A percentile compares a stretch with the other conserved stretches of the same genome.
These are phyloP conservation scores for Pythium dissimile DNA, from an alignment of 352 stramenopile species.

Conservation along the genomic window DNA sequence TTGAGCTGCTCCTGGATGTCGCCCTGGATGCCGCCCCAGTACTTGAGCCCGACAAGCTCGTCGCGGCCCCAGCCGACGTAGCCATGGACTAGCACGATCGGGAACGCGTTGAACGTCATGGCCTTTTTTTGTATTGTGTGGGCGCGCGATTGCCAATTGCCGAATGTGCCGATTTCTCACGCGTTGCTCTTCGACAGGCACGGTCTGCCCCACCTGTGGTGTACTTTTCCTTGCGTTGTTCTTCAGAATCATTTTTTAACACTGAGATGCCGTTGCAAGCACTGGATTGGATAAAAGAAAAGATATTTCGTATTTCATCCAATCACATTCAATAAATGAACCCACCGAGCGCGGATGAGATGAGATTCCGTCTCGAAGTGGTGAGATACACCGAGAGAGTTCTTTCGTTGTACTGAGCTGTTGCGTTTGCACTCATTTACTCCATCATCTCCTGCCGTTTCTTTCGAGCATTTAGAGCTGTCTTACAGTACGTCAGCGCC, in stretches of 20 bases:
- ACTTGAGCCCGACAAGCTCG: slow-evolving; percentile 13
- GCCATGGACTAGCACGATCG: slow-evolving; percentile 26
- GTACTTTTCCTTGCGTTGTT: slow-evolving; percentile 2
- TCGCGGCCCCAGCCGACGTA: slow-evolving; percentile 18
- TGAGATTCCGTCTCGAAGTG: too few relatives aligned
- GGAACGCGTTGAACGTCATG: slow-evolving; percentile 12
- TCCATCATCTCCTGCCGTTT: neutral
- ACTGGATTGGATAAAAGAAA: too few relatives aligned
- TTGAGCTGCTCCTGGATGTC: slow-evolving; percentile 24
- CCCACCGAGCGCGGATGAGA: neutral
- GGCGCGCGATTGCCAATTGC: too few relatives aligned
- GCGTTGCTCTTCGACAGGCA: too few relatives aligned
- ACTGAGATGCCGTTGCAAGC: too few relatives aligned
- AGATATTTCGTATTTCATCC: too few relatives aligned
- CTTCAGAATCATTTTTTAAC: neutral
- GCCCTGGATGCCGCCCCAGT: slow-evolving; percentile 22
- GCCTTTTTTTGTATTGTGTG: too few relatives aligned
- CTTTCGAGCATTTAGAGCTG: slow-evolving; percentile 2
- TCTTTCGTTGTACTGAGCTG: too few relatives aligned
- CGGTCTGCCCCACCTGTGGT: too few relatives aligned
- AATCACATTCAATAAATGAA: neutral
- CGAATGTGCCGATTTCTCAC: too few relatives aligned
- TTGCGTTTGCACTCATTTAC: too few relatives aligned
- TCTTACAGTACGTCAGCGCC: slow-evolving; percentile 13
- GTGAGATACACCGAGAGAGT: too few relatives aligned